phyloP scores from a whole-genome alignment of 2,329 filamentous ascomycete species.

The Verticillium nubilum region DNA sequence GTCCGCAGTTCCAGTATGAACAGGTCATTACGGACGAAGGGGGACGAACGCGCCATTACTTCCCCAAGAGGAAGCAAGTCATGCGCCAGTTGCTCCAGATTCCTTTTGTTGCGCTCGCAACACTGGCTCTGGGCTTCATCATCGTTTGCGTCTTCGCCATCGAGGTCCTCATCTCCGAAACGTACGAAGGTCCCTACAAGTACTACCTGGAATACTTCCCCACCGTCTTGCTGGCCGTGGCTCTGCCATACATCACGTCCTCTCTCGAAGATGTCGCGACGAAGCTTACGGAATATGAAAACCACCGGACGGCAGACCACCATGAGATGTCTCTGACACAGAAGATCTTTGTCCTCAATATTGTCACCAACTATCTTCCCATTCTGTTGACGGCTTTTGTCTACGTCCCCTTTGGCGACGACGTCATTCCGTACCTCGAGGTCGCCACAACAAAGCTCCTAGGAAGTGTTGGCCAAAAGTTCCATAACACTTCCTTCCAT shows the following conservation, averaged over 20 bases:
- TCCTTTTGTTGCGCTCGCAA: slow-evolving; percentile 59
- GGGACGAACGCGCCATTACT: slow-evolving; percentile 56
- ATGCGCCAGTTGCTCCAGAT: slow-evolving; percentile 62
- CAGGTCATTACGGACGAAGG: slow-evolving; percentile 56
- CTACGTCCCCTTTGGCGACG: slow-evolving; percentile 68
- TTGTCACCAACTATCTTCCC: slow-evolving; percentile 74
- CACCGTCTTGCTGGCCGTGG: slow-evolving; percentile 62
- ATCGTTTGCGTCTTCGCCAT: slow-evolving; percentile 67
- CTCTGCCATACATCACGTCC: slow-evolving; percentile 59
- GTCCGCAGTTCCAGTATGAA: slow-evolving; percentile 60
- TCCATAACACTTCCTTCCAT: slow-evolving; percentile 50
- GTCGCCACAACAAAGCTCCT: slow-evolving; percentile 47
- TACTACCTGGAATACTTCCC: slow-evolving; percentile 64
- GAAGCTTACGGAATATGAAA: slow-evolving; percentile 63
- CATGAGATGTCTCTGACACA: slow-evolving; percentile 66
- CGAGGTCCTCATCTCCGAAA: slow-evolving; percentile 70
- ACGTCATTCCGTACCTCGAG: slow-evolving; percentile 64
- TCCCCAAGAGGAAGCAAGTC: slow-evolving; percentile 60
- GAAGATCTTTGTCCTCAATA: slow-evolving; percentile 73
- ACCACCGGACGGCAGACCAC: slow-evolving; percentile 65
- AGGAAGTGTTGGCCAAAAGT: slow-evolving; percentile 37
- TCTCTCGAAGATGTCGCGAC: slow-evolving; percentile 59
- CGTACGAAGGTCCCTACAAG: slow-evolving; percentile 66
- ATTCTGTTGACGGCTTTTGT: slow-evolving; percentile 74
- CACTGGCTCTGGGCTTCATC: slow-evolving; percentile 55